A percentile compares a stretch with the other conserved stretches of the same genome.
Conservation (phyloP, 805 yeast species). For the Lipomyces kockii region DNA sequence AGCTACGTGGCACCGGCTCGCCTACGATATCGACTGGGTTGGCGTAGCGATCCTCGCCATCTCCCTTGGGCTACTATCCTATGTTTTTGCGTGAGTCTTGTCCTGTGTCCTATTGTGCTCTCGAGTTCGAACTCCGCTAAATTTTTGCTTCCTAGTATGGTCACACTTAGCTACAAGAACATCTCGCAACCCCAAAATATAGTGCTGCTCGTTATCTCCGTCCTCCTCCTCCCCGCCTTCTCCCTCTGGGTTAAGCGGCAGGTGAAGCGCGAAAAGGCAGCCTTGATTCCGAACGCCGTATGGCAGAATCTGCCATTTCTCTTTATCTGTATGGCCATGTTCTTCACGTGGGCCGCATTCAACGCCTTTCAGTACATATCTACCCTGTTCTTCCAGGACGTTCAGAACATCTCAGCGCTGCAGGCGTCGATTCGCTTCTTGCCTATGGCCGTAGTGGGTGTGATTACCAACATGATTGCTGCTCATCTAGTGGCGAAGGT, state of each 20-base stretch:
- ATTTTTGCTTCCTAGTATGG: constrained; percentile 9
- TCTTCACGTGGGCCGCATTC: constrained; percentile 10
- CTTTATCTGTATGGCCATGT: constrained; percentile 7
- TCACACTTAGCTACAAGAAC: constrained; percentile 11
- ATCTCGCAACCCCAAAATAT: constrained; percentile 10
- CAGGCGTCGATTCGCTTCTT: constrained; percentile 10
- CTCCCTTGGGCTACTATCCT: constrained; percentile 10
- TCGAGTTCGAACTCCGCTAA: constrained; percentile 7
- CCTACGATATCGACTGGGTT: constrained; percentile 9
- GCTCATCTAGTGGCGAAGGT: constrained; percentile 10
- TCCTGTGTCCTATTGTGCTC: constrained; percentile 8
- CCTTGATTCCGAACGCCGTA: constrained; percentile 9
- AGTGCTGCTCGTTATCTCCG: constrained; percentile 10
- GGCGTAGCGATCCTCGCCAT: constrained; percentile 7
- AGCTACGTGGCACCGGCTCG: constrained; percentile 11
- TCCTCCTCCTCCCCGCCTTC: constrained; percentile 12
- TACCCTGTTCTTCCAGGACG: constrained; percentile 12
- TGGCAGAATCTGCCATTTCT: constrained; percentile 6
- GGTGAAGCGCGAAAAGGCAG: constrained; percentile 11
- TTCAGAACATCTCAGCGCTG: constrained; percentile 10
- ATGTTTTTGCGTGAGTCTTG: constrained; percentile 9
- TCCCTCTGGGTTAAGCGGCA: constrained; percentile 9
- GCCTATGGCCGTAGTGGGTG: constrained; percentile 10
- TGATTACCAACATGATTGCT: constrained; percentile 9
- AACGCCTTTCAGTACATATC: constrained; percentile 10